Conservation (phyloP, 148 eudicot genomes). For the Heliamphora exappendiculata region DNA sequence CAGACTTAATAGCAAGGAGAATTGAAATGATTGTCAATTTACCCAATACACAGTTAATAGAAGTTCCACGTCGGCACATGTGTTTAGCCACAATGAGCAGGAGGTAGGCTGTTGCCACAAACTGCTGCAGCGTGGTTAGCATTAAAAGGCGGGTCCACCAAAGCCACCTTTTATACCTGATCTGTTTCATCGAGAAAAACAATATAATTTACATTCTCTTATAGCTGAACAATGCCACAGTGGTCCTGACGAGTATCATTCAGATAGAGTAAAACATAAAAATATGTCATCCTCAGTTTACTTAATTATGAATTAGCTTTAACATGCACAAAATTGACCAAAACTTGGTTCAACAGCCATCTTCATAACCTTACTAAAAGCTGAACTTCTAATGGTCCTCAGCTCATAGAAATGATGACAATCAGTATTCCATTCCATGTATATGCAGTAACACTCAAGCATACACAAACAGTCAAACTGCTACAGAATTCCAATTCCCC, state of each 20-base stretch:
- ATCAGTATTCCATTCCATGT: too few species aligned
- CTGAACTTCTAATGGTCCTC: neutral
- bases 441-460: too few species aligned
- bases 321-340: neutral
- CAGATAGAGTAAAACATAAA: too few species aligned
- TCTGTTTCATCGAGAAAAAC: conserved; percentile 28
- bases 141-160: conserved; percentile 54
- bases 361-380: neutral
- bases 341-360: conserved; percentile 1
- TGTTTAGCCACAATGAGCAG: conserved; percentile 29
- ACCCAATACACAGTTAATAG: conserved; percentile 43
- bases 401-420: neutral
- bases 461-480: too few species aligned
- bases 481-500: too few species aligned
- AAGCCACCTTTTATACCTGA: conserved; percentile 53
- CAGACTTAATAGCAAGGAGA: neutral
- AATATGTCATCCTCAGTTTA: neutral
- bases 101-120: conserved; percentile 40
- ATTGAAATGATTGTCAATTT: conserved; percentile 6
- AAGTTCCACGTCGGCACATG: conserved; percentile 17
- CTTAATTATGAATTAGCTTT: neutral
- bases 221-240: neutral
- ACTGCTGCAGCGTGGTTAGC: conserved; percentile 34
- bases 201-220: neutral
- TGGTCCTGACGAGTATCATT: neutral